Conservation (phyloP, 129 eudicot species). For the Chrysanthemum makinoi region DNA sequence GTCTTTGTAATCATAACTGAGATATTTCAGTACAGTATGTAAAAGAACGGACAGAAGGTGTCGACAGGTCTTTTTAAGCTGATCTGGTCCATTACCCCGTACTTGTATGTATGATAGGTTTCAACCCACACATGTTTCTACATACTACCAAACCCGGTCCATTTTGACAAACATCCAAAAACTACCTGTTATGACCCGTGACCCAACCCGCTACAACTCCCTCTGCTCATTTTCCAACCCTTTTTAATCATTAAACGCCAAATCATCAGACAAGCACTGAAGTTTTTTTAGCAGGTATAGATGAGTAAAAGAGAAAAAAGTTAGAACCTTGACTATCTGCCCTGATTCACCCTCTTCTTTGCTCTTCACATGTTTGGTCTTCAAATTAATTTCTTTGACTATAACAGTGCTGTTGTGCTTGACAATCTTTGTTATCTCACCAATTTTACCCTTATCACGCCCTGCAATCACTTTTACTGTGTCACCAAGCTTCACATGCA, state of each 20-base stretch:
- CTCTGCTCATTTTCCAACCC: not conserved
- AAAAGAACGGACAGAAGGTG: no score
- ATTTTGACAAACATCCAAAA: no score
- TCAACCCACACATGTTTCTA: no score
- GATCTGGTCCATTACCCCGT: no score
- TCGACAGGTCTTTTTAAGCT: no score
- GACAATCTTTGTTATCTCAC: conserved; percentile 65
- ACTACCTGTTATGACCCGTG: not conserved
- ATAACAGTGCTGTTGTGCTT: conserved; percentile 79
- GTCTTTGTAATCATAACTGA: no score
- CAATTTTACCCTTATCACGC: conserved; percentile 81
- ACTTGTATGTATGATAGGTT: no score
- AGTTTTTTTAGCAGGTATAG: not conserved
- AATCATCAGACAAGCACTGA: not conserved
- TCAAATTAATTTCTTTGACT: conserved; percentile 74
- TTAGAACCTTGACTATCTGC: conserved; percentile 71
- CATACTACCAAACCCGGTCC: no score
- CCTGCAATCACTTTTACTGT: conserved; percentile 95
- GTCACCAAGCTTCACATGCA: conserved; percentile 96
- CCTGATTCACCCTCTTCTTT: conserved; percentile 82
- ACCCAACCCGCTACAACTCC: not conserved
- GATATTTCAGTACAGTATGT: no score
- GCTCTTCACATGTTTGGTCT: conserved; percentile 93
- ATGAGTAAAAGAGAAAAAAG: conserved; percentile 12
- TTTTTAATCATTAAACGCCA: not conserved